Conservation (phyloP, 768 basidiomycete species). For the Crepidotus variabilis region DNA sequence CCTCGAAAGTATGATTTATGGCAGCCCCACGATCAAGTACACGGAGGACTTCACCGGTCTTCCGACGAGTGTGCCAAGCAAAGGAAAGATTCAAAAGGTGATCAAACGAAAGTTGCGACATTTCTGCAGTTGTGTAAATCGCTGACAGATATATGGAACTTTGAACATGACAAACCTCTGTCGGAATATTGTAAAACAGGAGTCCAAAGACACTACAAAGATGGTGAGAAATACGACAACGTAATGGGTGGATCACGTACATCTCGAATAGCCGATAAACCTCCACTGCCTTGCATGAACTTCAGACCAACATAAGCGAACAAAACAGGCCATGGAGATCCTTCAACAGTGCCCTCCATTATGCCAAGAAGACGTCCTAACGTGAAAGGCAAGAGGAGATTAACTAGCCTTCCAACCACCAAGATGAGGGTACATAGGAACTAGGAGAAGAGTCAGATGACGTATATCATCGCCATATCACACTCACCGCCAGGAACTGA, state of each 20-base stretch:
- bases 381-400: conserved; percentile 64
- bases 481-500: conserved; percentile 64
- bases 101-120: conserved; percentile 83
- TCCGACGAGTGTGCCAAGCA: conserved; percentile 76
- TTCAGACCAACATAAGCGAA: conserved; percentile 65
- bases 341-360: conserved; percentile 42
- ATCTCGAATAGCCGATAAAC: conserved; percentile 65
- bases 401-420: conserved; percentile 72
- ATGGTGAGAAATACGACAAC: not conserved
- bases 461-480: not conserved
- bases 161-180: conserved; percentile 36
- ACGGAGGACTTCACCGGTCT: conserved; percentile 82
- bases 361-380: conserved; percentile 62
- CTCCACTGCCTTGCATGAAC: conserved; percentile 75
- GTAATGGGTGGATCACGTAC: conserved; percentile 23
- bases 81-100: conserved; percentile 86
- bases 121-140: conserved; percentile 42
- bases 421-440: conserved; percentile 67
- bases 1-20: conserved; percentile 79
- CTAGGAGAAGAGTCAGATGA: conserved; percentile 27
- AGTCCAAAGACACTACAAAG: conserved; percentile 63
- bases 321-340: conserved; percentile 67
- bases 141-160: not conserved
- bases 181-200: conserved; percentile 91
- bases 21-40: conserved; percentile 83